A percentile compares a stretch with the other conserved stretches of the same genome.
Evolutionary conservation across 345 rosid genomes (phyloP).

Genomic region (Rubroshorea leprosula): DNA sequence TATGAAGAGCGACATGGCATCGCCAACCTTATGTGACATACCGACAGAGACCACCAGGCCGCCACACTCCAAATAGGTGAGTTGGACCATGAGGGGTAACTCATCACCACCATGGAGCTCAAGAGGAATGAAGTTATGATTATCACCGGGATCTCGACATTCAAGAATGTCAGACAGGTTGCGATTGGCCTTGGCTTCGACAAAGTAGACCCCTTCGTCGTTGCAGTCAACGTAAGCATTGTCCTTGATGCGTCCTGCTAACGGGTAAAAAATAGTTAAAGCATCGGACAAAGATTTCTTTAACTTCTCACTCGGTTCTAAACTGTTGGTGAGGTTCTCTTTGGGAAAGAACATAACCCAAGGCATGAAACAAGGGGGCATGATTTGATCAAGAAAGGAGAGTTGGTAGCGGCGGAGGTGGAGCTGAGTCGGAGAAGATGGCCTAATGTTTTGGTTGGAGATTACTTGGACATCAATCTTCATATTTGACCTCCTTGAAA

Average conservation of each 20-base stretch:
- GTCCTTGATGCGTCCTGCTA: background rate
- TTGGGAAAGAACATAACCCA: background rate
- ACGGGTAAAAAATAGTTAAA: background rate
- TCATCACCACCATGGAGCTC: slow-evolving; percentile 13
- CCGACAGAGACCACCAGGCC: background rate
- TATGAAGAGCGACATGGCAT: slow-evolving; percentile 9
- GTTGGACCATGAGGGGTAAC: background rate
- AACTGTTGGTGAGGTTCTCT: background rate
- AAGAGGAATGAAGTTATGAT: slow-evolving; percentile 18
- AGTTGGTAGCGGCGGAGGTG: background rate
- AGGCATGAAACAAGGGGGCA: background rate
- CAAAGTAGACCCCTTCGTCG: background rate
- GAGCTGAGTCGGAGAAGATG: background rate
- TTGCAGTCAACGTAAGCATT: background rate
- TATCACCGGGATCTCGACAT: slow-evolving; percentile 12
- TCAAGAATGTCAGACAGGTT: slow-evolving; percentile 14
- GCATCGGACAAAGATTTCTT: background rate
- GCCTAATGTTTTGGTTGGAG: background rate
- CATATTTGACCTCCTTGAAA: background rate
- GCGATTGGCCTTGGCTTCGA: slow-evolving; percentile 7
- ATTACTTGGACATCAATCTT: background rate
- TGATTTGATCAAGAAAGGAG: background rate
- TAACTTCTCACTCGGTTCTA: background rate
- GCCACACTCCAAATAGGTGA: slow-evolving; percentile 6
- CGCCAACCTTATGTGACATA: slow-evolving; percentile 10